phyloP scores from a whole-genome alignment of 208 protist species.

The Angomonas ambiguus region DNA sequence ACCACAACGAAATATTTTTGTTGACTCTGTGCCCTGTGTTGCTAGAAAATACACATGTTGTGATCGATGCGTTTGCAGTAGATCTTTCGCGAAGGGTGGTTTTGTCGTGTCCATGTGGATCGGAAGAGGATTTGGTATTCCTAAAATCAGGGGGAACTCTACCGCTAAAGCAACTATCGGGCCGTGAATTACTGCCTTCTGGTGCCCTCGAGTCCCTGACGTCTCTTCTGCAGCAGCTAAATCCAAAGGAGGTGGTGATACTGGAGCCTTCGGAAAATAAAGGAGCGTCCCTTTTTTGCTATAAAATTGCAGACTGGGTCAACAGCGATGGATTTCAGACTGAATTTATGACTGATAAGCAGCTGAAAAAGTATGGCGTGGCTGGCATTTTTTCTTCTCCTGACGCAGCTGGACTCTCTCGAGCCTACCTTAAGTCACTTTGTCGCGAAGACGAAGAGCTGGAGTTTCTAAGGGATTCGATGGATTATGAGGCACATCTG shows the following conservation, averaged over 20 bases:
- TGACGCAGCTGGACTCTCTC: too few relatives aligned
- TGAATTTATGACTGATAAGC: slow-evolving; percentile 22
- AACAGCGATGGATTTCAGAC: slow-evolving; percentile 54
- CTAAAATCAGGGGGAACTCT: neutral
- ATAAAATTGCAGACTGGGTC: slow-evolving; percentile 40
- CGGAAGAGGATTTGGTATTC: slow-evolving; percentile 9
- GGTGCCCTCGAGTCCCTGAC: slow-evolving; percentile 27
- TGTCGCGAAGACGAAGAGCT: slow-evolving; percentile 15
- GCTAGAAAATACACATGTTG: neutral
- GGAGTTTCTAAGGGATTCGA: slow-evolving; percentile 40
- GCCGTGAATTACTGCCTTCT: neutral
- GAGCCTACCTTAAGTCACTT: neutral
- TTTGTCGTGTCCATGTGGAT: slow-evolving; percentile 50
- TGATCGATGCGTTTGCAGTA: slow-evolving; percentile 71
- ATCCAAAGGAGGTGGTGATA: slow-evolving; percentile 76
- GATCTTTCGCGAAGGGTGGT: slow-evolving; percentile 77
- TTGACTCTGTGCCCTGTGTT: slow-evolving; percentile 39
- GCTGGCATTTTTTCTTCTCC: too few relatives aligned
- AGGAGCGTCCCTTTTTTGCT: neutral
- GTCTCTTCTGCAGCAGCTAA: slow-evolving; percentile 69
- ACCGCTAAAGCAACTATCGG: neutral
- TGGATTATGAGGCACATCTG: slow-evolving; percentile 49
- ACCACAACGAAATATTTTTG: slow-evolving; percentile 64
- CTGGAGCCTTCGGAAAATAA: slow-evolving; percentile 5
- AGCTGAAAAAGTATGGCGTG: neutral